Percentiles rank a stretch among this genome's conserved stretches.
phyloP scores from a whole-genome alignment of 768 basidiomycete species.

The Naganishia randhawae region DNA sequence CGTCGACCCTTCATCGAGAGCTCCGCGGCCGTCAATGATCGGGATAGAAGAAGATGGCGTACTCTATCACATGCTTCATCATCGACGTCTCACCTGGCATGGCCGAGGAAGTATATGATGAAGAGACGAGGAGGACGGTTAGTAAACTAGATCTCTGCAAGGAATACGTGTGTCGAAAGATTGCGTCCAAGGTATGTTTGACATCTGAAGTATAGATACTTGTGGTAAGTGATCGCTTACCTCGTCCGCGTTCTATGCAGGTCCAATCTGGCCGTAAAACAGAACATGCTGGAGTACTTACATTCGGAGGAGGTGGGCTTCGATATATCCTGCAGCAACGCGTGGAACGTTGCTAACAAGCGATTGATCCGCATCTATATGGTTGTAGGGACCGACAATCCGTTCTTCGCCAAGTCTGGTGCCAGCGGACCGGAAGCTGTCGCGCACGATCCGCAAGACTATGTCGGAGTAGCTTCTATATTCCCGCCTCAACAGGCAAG shows the following conservation, averaged over 20 bases:
- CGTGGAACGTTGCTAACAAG: background rate
- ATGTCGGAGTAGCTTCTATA: constrained; percentile 40
- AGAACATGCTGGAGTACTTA: constrained; percentile 83
- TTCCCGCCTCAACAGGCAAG: constrained; percentile 47
- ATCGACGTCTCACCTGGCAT: constrained; percentile 84
- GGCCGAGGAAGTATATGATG: constrained; percentile 62
- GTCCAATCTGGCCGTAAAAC: constrained; percentile 89
- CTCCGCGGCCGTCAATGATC: background rate
- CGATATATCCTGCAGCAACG: background rate
- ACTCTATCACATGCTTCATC: constrained; percentile 59
- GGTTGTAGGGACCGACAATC: constrained; percentile 47
- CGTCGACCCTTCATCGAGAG: background rate
- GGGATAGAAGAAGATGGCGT: constrained; percentile 24
- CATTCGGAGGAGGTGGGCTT: constrained; percentile 73
- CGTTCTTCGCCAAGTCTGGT: constrained; percentile 38
- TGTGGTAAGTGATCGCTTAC: background rate
- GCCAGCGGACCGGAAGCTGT: constrained; percentile 36
- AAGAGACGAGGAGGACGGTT: constrained; percentile 60
- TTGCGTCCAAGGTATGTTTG: constrained; percentile 75
- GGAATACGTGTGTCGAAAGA: constrained; percentile 81
- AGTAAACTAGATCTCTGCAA: constrained; percentile 76
- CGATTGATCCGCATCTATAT: background rate
- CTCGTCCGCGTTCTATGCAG: constrained; percentile 54
- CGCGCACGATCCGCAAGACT: constrained; percentile 40
- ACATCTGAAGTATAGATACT: background rate